Base-by-base conservation (phyloP, 2,329 filamentous ascomycete genomes). In the Emergomyces pasteurianus region DNA sequence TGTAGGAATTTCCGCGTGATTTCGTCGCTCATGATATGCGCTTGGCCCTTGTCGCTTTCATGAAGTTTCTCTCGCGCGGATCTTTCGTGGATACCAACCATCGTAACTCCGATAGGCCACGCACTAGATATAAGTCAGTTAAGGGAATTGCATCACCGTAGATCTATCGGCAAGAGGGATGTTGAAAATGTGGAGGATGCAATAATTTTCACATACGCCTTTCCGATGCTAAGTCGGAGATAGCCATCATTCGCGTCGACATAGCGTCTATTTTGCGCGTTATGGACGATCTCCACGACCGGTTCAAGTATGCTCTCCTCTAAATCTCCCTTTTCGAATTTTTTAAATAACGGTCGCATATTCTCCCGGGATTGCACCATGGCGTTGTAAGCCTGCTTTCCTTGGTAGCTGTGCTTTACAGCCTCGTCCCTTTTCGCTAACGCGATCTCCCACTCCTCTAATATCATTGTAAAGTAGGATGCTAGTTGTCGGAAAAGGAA, bases 81-180 rank as follows among this genome's bases (percentile, higher is more conserved):
- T 71, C 94, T 86, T 80, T 97, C 94, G 83, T 99, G 94, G 68
- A 99, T 99, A 80, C 94, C 94, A 70, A 99, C 94, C 94, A 97
- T 99, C 73, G 94, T 99, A 46, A 99, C 94, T 76, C 94, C 94
- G 70, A 99, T 99, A 28, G 94, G 94, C 94, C 94, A 99, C 18
- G 94, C 94, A 64, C 79, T 81, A 61, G 8, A 60, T n/a, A 52
- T n/a, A 34, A 54, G n/a, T 54, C n/a, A 54, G 52, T 21, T 1
- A 21, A 40, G n/a, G n/a, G 46, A 52, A 59, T 38, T 64, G n/a
- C 26, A 55, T 54, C 8, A 38, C 14, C 18, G 38, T 52, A 38
- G 21, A 68, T 65, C 69, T 67, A 23, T 36, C 28, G 31, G 6
- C 36, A 34, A 7, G 56, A 42, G 9, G 0, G 23, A 49, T 6